Conservation (phyloP, 371 early-diverging fungal species). For the Mortierella sp. region DNA sequence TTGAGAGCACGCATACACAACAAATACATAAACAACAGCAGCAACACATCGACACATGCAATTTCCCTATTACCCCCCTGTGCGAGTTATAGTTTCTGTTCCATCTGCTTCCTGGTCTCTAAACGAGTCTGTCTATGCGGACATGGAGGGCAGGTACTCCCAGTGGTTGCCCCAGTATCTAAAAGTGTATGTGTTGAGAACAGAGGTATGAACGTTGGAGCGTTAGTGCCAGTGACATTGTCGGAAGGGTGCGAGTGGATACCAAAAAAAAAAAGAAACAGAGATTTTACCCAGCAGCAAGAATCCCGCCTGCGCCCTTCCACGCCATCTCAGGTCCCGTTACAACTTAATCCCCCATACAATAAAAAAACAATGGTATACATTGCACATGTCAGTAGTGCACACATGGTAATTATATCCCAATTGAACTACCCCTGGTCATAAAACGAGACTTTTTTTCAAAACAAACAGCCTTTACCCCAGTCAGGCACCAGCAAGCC, state of each 20-base stretch:
- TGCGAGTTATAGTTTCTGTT: background rate
- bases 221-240: background rate
- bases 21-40: background rate
- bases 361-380: background rate
- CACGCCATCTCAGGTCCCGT: constrained; percentile 61
- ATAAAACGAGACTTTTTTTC: background rate
- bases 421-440: background rate
- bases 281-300: constrained; percentile 64
- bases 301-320: constrained; percentile 64
- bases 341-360: constrained; percentile 51
- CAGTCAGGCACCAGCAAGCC: constrained; percentile 69
- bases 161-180: constrained; percentile 59
- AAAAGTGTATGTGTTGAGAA: background rate
- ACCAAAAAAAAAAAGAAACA: background rate
- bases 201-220: background rate
- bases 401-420: background rate
- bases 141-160: constrained; percentile 53
- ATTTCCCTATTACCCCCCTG: background rate
- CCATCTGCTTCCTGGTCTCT: background rate
- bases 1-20: background rate
- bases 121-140: constrained; percentile 12
- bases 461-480: constrained; percentile 55
- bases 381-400: background rate
- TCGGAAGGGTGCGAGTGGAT: too few relatives aligned
- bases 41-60: background rate